Conservation (phyloP, 2,329 filamentous ascomycete species). For the Pseudogymnoascus destructans region DNA sequence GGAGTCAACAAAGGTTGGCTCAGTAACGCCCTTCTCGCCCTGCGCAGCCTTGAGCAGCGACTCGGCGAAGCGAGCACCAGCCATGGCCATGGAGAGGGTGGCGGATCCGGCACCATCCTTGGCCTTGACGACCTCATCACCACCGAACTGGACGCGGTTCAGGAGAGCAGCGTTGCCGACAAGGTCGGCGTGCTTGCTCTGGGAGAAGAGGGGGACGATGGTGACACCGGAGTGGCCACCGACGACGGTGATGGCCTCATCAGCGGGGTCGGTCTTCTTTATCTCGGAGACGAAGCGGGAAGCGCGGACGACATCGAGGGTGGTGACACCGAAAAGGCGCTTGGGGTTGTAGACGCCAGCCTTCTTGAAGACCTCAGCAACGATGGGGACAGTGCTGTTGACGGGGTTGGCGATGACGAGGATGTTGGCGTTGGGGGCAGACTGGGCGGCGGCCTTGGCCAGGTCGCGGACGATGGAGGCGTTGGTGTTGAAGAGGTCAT, state of each 20-base stretch:
- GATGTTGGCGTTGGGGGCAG: slow-evolving; percentile 83
- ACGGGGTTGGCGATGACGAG: slow-evolving; percentile 98
- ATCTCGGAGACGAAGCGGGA: slow-evolving; percentile 94
- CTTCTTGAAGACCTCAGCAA: slow-evolving; percentile 91
- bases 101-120: slow-evolving; percentile 96
- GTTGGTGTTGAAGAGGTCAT: slow-evolving; percentile 99
- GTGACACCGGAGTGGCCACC: slow-evolving; percentile 97
- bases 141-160: slow-evolving; percentile 87
- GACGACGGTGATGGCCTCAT: slow-evolving; percentile 90
- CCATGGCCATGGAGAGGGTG: slow-evolving; percentile 98
- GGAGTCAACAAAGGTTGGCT: slow-evolving; percentile 95
- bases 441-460: slow-evolving; percentile 83
- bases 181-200: slow-evolving; percentile 78
- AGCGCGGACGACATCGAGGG: slow-evolving; percentile 94
- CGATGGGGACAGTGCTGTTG: slow-evolving; percentile 98
- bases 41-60: slow-evolving; percentile 82
- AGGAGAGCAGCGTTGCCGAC: slow-evolving; percentile 67
- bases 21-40: slow-evolving; percentile 87
- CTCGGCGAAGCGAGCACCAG: slow-evolving; percentile 72
- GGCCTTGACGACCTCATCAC: slow-evolving; percentile 97
- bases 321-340: slow-evolving; percentile 98
- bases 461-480: slow-evolving; percentile 98
- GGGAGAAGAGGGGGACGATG: slow-evolving; percentile 94
- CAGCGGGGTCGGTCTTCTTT: slow-evolving; percentile 77
- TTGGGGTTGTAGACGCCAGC: slow-evolving; percentile 96